Base-by-base conservation (phyloP, 352 stramenopile species). In the Elongisporangium undulatum region DNA sequence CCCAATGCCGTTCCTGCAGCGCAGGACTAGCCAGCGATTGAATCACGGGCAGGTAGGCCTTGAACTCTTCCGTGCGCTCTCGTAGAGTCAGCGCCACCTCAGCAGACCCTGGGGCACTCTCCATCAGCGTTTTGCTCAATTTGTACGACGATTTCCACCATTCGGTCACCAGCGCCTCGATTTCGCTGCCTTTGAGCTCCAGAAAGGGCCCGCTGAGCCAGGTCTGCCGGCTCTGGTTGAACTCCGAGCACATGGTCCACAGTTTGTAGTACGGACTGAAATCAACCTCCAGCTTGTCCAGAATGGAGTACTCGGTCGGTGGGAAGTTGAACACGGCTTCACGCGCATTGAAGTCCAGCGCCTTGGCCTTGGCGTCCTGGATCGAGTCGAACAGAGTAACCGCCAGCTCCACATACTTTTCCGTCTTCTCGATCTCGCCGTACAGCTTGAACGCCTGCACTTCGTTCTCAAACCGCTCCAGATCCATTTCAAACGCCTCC, bases 231-330 rank as follows among this genome's bases (percentile, higher is more conserved):
- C 76, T 97, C 55, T 90, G 82, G 56, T 97, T 85, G 67, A 98
- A 98, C 64, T 98, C 93, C 39, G 81, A 94, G 62, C 94, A 95
- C 90, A 98, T 97, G 9, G 91, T 98, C 93, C 94, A 98, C 4
- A 98, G 82, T 61, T 96, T 95, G 63, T 96, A 97, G 70, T 97
- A 97, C 21, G 90, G 92, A 13, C 79, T 65, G 41, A 98, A 96
- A 53, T 97, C 84, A 1, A 63, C 68, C 63, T 97, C 88, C 16
- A 97, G 72, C 53, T 94, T 90, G 26, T 63, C 62, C 17, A 98
- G 61, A 19, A 96, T 75, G 24, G 83, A 79, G 63, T 98, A 98
- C 39, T 98, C 92, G 0, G 92, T 98, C 15, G 88, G 87, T 8
- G 86, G 86, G 39, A 98, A 97, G 15, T 92, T 93, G 68, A 98